phyloP scores from a whole-genome alignment of 208 protist genomes.

The Trypanosoma lewisi region DNA sequence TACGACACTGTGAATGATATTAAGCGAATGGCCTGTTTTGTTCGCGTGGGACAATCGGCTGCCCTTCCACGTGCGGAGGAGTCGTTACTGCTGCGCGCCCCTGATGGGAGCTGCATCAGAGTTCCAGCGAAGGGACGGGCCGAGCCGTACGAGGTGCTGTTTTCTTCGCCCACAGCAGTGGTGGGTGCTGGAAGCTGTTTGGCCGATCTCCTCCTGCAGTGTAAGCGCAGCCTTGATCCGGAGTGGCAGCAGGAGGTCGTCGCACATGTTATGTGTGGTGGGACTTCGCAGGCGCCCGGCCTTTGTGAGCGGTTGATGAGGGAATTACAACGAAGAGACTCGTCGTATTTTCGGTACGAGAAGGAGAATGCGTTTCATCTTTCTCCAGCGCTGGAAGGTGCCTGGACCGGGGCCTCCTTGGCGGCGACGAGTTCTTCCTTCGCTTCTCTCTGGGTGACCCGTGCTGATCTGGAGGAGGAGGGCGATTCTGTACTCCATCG shows the following conservation, averaged over 20 bases:
- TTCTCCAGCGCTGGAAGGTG: constrained; percentile 35
- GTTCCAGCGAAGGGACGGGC: constrained; percentile 33
- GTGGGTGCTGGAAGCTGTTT: constrained; percentile 22
- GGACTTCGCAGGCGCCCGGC: constrained; percentile 37
- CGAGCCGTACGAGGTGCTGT: constrained; percentile 63
- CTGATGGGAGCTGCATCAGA: constrained; percentile 43
- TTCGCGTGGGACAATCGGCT: constrained; percentile 4
- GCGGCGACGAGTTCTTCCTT: constrained; percentile 76
- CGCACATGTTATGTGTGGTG: constrained; percentile 73
- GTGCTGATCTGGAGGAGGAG: constrained; percentile 70
- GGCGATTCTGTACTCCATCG: constrained; percentile 63
- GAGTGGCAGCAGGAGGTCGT: constrained; percentile 75
- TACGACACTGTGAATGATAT: constrained; percentile 13
- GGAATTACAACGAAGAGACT: constrained; percentile 62
- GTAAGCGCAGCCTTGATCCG: constrained; percentile 57
- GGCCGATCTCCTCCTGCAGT: constrained; percentile 42
- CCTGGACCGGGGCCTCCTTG: constrained; percentile 79
- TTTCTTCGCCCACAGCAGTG: constrained; percentile 13
- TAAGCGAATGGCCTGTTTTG: constrained; percentile 20
- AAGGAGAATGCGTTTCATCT: constrained; percentile 43
- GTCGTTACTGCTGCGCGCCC: constrained; percentile 29
- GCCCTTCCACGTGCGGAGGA: not conserved
- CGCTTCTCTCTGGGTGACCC: constrained; percentile 74
- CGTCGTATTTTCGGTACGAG: constrained; percentile 77
- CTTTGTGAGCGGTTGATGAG: constrained; percentile 54